phyloP scores from a whole-genome alignment of 116 monocot species.

The Iris pallida region DNA sequence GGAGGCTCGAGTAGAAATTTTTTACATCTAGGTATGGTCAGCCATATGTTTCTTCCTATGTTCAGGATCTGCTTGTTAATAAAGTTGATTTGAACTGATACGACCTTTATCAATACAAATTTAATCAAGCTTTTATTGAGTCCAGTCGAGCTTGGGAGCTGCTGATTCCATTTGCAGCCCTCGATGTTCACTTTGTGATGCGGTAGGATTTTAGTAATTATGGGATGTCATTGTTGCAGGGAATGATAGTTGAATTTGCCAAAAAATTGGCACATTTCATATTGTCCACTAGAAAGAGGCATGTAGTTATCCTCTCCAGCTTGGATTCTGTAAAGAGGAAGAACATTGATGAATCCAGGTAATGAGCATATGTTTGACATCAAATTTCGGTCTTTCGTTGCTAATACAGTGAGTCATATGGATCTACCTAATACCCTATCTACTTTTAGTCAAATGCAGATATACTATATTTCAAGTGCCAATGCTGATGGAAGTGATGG shows the following conservation, averaged over 20 bases:
- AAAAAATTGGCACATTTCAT: constrained; percentile 64
- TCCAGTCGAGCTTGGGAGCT: too few species aligned
- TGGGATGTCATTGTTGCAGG: constrained; percentile 32
- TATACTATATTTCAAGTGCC: constrained; percentile 78
- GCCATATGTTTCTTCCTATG: too few species aligned
- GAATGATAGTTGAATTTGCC: constrained; percentile 87
- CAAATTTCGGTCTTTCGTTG: not conserved
- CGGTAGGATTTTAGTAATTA: too few species aligned
- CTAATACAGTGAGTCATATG: not conserved
- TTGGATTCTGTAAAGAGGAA: constrained; percentile 85
- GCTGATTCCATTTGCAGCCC: too few species aligned
- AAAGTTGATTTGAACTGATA: too few species aligned
- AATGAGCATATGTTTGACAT: constrained; percentile 5
- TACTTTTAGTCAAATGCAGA: constrained; percentile 55
- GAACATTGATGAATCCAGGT: constrained; percentile 67
- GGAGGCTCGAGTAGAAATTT: too few species aligned
- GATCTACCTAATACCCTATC: not conserved
- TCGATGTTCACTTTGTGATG: too few species aligned
- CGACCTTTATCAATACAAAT: too few species aligned
- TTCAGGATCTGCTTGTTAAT: too few species aligned
- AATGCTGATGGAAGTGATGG: constrained; percentile 51
- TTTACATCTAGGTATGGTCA: too few species aligned
- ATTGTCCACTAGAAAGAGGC: constrained; percentile 50
- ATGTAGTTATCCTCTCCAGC: constrained; percentile 83
- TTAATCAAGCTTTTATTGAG: too few species aligned